Conservation (phyloP, 179 eudicot species). For the Corrigiola litoralis region DNA sequence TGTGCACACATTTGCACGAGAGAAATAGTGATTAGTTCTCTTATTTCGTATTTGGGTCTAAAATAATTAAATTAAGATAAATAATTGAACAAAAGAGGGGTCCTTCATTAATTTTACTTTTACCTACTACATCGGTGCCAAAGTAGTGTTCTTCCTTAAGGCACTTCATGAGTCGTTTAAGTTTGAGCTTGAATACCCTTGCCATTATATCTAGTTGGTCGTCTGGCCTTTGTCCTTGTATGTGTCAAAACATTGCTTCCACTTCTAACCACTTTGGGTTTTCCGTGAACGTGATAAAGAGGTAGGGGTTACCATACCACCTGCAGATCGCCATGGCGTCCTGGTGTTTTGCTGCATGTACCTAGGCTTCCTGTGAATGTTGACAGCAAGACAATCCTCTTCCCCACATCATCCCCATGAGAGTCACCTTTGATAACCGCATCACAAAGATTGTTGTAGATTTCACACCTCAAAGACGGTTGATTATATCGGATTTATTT, state of each 20-base stretch:
- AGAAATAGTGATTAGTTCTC: too few relatives aligned
- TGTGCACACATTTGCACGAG: too few relatives aligned
- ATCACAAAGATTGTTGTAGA: not conserved
- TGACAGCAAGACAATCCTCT: not conserved
- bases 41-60: too few relatives aligned
- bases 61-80: too few relatives aligned
- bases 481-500: not conserved
- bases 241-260: not conserved
- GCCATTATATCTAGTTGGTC: not conserved
- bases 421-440: not conserved
- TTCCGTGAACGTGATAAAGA: constrained; percentile 9
- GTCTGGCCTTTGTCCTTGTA: not conserved
- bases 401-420: not conserved
- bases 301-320: not conserved
- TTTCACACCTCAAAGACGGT: not conserved
- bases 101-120: too few relatives aligned
- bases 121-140: not conserved
- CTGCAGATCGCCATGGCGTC: too few relatives aligned
- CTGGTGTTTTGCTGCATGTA: constrained; percentile 17
- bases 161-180: not conserved
- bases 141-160: not conserved
- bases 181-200: not conserved
- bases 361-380: constrained; percentile 11
- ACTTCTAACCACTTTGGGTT: constrained; percentile 13
- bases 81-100: too few relatives aligned